A percentile compares a stretch with the other conserved stretches of the same genome.
Conservation (phyloP, 306 rosid genomes). For the Calophaca sinica region DNA sequence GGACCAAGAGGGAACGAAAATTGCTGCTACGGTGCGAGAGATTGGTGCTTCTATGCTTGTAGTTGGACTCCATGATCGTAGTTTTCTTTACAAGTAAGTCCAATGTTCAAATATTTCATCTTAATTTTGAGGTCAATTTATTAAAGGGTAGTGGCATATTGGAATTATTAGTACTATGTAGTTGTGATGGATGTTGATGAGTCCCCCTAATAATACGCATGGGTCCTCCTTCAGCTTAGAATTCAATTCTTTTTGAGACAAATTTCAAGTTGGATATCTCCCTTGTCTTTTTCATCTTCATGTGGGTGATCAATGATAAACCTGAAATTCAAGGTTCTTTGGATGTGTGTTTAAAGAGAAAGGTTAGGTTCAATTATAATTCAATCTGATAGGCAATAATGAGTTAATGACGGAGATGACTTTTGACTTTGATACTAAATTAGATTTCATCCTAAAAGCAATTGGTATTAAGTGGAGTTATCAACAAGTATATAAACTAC, state of each 20-base stretch:
- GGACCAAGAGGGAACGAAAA: slow-evolving; percentile 72
- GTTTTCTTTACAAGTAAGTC: slow-evolving; percentile 93
- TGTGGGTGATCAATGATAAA: slow-evolving; percentile 20
- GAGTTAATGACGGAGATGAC: too few relatives aligned
- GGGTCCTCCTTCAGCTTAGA: slow-evolving; percentile 9
- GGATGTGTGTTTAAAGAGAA: slow-evolving; percentile 14
- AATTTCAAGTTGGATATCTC: slow-evolving; percentile 7
- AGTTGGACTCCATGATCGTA: slow-evolving; percentile 86
- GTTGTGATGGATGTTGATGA: background rate
- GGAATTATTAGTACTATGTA: background rate
- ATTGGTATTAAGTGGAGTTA: too few relatives aligned
- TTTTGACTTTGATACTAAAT: too few relatives aligned
- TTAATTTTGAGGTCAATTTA: slow-evolving; percentile 31
- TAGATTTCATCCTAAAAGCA: too few relatives aligned
- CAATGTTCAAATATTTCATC: background rate
- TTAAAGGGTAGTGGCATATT: background rate
- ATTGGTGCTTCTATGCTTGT: slow-evolving; percentile 84
- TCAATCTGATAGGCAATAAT: too few relatives aligned
- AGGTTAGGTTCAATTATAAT: slow-evolving; percentile 46
- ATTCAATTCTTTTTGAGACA: background rate
- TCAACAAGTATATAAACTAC: too few relatives aligned
- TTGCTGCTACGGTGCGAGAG: slow-evolving; percentile 65
- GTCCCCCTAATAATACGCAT: background rate
- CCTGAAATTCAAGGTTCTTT: slow-evolving; percentile 23
- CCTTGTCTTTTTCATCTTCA: slow-evolving; percentile 27